Evolutionary conservation across 2,329 filamentous ascomycete species (phyloP).

Genomic region (Pleomassaria siparia): DNA sequence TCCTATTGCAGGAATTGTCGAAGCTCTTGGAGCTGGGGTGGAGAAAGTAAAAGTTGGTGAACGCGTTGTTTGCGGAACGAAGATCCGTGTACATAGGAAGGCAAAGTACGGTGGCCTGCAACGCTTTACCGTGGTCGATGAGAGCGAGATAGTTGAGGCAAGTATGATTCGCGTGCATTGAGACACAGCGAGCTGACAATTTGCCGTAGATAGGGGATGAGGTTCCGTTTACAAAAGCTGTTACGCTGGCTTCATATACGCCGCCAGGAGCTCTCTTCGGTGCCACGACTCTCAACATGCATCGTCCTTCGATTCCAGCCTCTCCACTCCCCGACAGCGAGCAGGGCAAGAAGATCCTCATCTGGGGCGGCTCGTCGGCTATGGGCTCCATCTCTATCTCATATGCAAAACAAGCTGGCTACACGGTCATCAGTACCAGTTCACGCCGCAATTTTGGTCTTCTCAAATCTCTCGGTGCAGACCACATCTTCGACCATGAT

Average conservation of each 20-base stretch:
- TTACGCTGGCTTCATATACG: conserved; percentile 27
- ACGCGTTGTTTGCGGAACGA: conserved; percentile 28
- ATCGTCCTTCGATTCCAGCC: conserved; percentile 17
- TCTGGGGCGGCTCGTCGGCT: conserved; percentile 51
- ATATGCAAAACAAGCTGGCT: conserved; percentile 26
- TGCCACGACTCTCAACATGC: conserved; percentile 11
- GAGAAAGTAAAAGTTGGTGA: conserved; percentile 36
- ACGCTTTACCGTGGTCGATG: conserved; percentile 19
- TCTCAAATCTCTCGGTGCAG: conserved; percentile 15
- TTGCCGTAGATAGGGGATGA: conserved; percentile 20
- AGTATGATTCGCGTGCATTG: conserved; percentile 5
- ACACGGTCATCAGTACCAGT: conserved; percentile 24
- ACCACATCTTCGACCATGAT: conserved; percentile 42
- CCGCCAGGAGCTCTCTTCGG: conserved; percentile 24
- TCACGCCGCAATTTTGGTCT: conserved; percentile 24
- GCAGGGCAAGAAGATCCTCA: conserved; percentile 39
- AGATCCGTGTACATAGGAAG: conserved; percentile 21
- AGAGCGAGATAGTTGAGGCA: conserved; percentile 17
- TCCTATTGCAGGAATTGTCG: conserved; percentile 32
- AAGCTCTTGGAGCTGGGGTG: conserved; percentile 33
- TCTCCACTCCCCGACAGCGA: conserved; percentile 16
- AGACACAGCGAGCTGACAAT: conserved; percentile 14
- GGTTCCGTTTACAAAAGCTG: conserved; percentile 19
- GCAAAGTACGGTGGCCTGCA: conserved; percentile 23
- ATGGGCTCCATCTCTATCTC: conserved; percentile 32